These are phyloP conservation scores for Peronospora belbahrii DNA, from an alignment of 352 stramenopile species.

Conservation along the genomic window DNA sequence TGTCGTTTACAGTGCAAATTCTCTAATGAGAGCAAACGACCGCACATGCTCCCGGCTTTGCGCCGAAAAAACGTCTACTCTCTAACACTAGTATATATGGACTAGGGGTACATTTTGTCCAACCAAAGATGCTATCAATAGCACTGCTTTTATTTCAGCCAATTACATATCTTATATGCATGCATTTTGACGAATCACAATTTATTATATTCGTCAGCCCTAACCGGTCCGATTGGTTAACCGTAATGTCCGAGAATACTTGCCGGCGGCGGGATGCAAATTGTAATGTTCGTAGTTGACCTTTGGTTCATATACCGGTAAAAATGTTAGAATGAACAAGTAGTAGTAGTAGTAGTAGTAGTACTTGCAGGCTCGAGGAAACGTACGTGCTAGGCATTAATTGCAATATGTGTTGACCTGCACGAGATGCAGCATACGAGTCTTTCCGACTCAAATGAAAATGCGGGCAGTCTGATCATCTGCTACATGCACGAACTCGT, in stretches of 20 bases:
- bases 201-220: neutral
- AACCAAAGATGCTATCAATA: neutral
- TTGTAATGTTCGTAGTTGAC: too few species aligned
- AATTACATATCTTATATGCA: neutral
- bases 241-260: constrained; percentile 6
- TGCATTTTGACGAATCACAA: constrained; percentile 3
- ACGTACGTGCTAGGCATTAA: too few species aligned
- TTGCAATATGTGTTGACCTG: constrained; percentile 3
- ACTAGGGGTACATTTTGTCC: constrained; percentile 4
- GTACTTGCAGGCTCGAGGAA: too few species aligned
- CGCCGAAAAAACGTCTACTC: constrained; percentile 4
- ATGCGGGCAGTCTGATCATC: neutral
- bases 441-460: too few species aligned
- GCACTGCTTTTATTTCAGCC: neutral
- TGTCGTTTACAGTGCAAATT: constrained; percentile 27
- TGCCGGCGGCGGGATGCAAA: too few species aligned
- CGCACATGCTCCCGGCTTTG: constrained; percentile 9
- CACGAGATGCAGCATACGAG: constrained; percentile 5
- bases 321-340: constrained; percentile 12
- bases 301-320: neutral
- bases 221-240: constrained; percentile 16
- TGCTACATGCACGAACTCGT: constrained; percentile 1
- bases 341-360: too few species aligned
- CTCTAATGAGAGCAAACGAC: constrained; percentile 25
- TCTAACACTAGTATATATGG: constrained; percentile 7